phyloP scores from a whole-genome alignment of 352 stramenopile genomes.

The Blastocystis sp. region DNA sequence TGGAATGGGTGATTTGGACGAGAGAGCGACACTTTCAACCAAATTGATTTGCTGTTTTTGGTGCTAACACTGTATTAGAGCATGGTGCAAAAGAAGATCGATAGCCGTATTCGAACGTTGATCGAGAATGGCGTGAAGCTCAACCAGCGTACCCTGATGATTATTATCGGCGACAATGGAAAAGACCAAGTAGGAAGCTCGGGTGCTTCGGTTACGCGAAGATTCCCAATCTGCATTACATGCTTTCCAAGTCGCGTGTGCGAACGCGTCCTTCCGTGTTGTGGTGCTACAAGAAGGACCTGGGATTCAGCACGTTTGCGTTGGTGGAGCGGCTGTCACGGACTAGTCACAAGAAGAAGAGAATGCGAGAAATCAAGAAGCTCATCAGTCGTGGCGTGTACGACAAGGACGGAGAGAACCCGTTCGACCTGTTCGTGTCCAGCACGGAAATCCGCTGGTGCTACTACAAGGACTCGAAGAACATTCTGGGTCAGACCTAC shows the following conservation, averaged over 20 bases:
- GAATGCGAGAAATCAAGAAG: constrained; percentile 92
- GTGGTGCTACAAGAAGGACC: constrained; percentile 99
- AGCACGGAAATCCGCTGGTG: constrained; percentile 97
- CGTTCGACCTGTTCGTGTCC: constrained; percentile 98
- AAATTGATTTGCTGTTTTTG: neutral
- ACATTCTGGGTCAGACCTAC: constrained; percentile 95
- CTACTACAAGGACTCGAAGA: constrained; percentile 99
- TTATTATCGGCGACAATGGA: constrained; percentile 97
- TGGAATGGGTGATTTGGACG: no score
- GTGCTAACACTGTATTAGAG: neutral
- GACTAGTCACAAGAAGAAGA: constrained; percentile 83
- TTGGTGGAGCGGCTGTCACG: neutral
- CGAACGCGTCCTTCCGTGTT: constrained; percentile 93
- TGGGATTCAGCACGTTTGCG: constrained; percentile 95
- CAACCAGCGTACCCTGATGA: constrained; percentile 93
- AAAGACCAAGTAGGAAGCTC: constrained; percentile 90
- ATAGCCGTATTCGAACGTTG: constrained; percentile 93
- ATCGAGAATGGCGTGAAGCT: constrained; percentile 94
- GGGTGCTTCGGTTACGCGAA: constrained; percentile 31
- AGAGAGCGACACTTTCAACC: no score
- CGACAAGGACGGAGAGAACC: constrained; percentile 88
- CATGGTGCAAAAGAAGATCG: constrained; percentile 99
- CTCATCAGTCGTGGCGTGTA: constrained; percentile 89
- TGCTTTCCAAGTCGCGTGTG: constrained; percentile 91
- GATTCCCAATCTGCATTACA: constrained; percentile 97